Evolutionary conservation across 2,329 filamentous ascomycete species (phyloP), one percentile per base, ranked within the genome.

Genomic region (Microcyclospora pomicola): DNA sequence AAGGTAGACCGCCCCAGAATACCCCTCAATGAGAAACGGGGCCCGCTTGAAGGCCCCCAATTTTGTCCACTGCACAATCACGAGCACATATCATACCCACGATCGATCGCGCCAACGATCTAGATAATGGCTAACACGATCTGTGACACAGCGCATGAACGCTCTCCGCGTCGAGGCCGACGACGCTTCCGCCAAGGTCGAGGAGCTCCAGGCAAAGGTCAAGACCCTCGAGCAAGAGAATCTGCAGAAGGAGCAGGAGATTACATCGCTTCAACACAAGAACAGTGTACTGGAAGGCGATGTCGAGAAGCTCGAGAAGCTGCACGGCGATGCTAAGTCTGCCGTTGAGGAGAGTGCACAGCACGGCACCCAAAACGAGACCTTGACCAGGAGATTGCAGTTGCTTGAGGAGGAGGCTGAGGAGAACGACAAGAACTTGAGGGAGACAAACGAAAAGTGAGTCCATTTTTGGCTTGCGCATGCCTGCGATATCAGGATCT

Each of bases 371-470:
- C 83, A 93, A 67, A 91, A 88, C 65, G 91, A 98, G 70, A 75
- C 80, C 54, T 73, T 98, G 51, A 81, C 85, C 70, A 77, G 91
- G 67, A 84, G 85, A 69, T 73, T 96, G 60, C 85, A 95, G 71
- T 72, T 98, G 51, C 79, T 98, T 53, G 91, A 98, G 71, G 88
- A 96, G 68, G 91, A 98, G 71, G 86, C 86, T 53, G 91, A 98
- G 69, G 77, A 88, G 63, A 85, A 86, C 52, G 91, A 96, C 67
- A 91, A 87, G 79, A 92, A 84, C 49, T 73, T 96, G 60, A 82
- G 88, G 61, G 91, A 96, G 71, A 82, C 86, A 59, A 96, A 94
- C 67, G 91, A 98, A 70, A 96, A 95, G 91, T 98, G 79, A 59
- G 83, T 69, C 37, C 10, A 27, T 19, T 27, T 6, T 13, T 37